Conservation (phyloP, 768 basidiomycete species). For the Amanita rubescens region DNA sequence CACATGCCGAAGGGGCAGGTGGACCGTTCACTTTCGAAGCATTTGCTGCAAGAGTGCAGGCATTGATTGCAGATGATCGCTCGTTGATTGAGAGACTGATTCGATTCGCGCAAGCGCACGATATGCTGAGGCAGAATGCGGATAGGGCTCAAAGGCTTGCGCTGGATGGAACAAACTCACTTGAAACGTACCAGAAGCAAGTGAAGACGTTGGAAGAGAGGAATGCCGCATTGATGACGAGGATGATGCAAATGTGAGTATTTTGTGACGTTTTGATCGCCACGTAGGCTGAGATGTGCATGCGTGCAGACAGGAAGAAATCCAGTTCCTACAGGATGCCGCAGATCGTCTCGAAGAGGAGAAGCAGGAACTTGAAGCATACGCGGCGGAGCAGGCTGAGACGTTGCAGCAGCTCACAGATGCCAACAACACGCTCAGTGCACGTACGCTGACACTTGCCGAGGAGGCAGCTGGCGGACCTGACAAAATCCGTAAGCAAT, state of each 20-base stretch:
- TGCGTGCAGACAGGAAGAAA: conserved; percentile 53
- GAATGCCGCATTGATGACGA: conserved; percentile 43
- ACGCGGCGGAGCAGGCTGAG: conserved; percentile 67
- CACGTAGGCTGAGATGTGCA: too few relatives aligned
- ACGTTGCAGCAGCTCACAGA: conserved; percentile 66
- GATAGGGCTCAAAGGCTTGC: conserved; percentile 88
- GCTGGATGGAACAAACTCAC: conserved; percentile 66
- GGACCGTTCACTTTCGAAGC: conserved; percentile 66
- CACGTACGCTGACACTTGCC: conserved; percentile 62
- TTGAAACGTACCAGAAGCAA: conserved; percentile 91
- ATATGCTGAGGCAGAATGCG: conserved; percentile 86
- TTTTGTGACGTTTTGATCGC: background rate
- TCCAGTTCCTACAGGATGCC: conserved; percentile 48
- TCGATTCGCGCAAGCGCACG: conserved; percentile 84
- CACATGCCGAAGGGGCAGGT: conserved; percentile 12
- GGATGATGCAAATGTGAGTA: conserved; percentile 52
- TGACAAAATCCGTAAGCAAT: conserved; percentile 50
- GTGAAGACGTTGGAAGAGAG: conserved; percentile 74
- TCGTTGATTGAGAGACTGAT: conserved; percentile 77
- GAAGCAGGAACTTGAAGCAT: conserved; percentile 62
- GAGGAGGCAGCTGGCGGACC: conserved; percentile 56
- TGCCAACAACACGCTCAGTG: conserved; percentile 71
- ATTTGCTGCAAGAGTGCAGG: conserved; percentile 71
- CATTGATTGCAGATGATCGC: conserved; percentile 76
- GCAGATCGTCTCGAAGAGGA: conserved; percentile 55